These are phyloP conservation scores for Floccularia luteovirens DNA, from an alignment of 768 basidiomycete genomes.

Conservation along the genomic window DNA sequence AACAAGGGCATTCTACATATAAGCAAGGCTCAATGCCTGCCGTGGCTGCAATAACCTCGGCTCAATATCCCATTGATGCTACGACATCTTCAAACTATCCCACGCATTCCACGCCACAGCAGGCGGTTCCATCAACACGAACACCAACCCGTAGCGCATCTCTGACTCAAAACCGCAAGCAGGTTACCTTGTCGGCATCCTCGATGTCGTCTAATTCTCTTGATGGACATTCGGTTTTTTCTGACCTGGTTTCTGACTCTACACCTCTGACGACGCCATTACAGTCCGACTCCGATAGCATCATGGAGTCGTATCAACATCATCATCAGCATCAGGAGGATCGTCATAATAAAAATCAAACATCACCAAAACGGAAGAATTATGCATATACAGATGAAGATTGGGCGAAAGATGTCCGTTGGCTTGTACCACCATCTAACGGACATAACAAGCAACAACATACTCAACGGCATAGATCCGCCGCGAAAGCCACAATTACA, in stretches of 20 bases:
- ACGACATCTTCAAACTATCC: constrained; percentile 1
- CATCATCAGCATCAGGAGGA: no score
- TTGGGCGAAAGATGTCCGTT: constrained; percentile 64
- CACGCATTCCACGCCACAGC: constrained; percentile 3
- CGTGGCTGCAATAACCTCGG: no score
- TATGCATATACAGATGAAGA: constrained; percentile 44
- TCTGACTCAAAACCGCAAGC: constrained; percentile 2
- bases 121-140: constrained; percentile 17
- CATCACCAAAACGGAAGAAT: constrained; percentile 11
- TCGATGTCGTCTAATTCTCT: constrained; percentile 30
- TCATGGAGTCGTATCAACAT: no score
- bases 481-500: constrained; percentile 1
- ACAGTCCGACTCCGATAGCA: constrained; percentile 18
- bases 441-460: constrained; percentile 10
- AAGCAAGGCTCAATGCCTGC: no score
- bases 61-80: constrained; percentile 3
- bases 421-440: constrained; percentile 32
- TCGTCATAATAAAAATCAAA: no score
- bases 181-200: constrained; percentile 13
- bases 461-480: constrained; percentile 6
- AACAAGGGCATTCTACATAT: no score
- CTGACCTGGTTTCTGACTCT: constrained; percentile 25
- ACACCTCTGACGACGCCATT: constrained; percentile 27
- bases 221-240: constrained; percentile 32
- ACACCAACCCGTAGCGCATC: constrained; percentile 11